Conservation (phyloP, 1,284 basidiomycete genomes). For the Sanghuangporus baumii region DNA sequence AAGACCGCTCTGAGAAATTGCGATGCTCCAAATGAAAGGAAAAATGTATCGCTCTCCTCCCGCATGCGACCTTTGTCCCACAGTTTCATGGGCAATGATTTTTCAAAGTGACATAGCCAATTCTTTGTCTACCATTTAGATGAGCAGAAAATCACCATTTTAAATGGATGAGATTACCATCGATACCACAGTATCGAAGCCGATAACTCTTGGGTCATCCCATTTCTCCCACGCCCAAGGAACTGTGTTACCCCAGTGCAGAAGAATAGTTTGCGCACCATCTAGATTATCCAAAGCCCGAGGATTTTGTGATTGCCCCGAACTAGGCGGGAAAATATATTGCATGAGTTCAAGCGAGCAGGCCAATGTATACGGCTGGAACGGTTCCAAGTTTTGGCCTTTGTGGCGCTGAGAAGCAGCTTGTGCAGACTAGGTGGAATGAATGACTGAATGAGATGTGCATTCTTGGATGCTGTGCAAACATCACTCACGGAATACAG, state of each 20-base stretch:
- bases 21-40: neutral
- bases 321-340: conserved; percentile 23
- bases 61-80: neutral
- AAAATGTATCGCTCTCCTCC: neutral
- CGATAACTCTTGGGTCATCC: conserved; percentile 44
- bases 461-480: no score
- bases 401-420: neutral
- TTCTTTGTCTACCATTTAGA: conserved; percentile 38
- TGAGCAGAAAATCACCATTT: neutral
- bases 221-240: conserved; percentile 63
- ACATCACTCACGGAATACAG: conserved; percentile 10
- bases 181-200: conserved; percentile 42
- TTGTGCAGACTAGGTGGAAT: conserved; percentile 3
- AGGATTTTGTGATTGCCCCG: conserved; percentile 16
- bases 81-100: neutral
- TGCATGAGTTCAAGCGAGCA: conserved; percentile 42
- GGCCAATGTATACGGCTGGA: conserved; percentile 44
- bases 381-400: conserved; percentile 14
- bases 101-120: conserved; percentile 38
- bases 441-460: neutral
- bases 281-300: conserved; percentile 33
- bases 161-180: conserved; percentile 36
- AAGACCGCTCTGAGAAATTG: neutral
- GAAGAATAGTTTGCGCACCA: conserved; percentile 39
- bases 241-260: conserved; percentile 46